Evolutionary conservation across 352 stramenopile species (phyloP), one percentile per base, ranked within the genome.

Genomic region (Phytophthora lateralis): DNA sequence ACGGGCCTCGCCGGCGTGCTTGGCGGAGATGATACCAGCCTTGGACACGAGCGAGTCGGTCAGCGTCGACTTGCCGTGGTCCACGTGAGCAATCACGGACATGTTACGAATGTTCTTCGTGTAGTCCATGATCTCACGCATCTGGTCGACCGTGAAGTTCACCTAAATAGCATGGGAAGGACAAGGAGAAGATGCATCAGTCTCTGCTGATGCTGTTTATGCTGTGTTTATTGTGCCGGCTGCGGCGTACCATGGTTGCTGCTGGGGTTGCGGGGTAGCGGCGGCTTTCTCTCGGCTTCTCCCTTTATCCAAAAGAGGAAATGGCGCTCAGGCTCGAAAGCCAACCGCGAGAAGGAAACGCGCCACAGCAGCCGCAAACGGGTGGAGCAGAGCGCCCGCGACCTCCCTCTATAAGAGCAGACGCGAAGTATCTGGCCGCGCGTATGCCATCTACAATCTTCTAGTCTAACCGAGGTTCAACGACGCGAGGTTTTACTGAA

Each of bases 101-200:
- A 99, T 99, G 76, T 98, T 99, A 91, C 98, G 95, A 88, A 99
- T 99, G 89, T 99, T 99, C 90, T 99, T 96, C 76, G 98, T 99
- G 82, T 99, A 95, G 93, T 99, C 97, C 85, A 94, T 94, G 81
- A 96, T 94, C 72, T 97, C 92, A 83, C 97, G 94, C 92, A 99
- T 98, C 89, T 99, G 98, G 46, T 99, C 97, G 71, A 98, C 88
- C 72, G 98, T 99, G 83, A 99, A 99, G 93, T 99, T 99, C 68
- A 99, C 97, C 97, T 93, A 69, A 32, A 52, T 2, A 8, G 21
- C 26, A 26, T 11, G 18, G 9, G 10, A n/a, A 42, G 54, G 15
- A 53, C 18, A 10, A 39, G 24, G 4, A 6, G 3, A 30, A 41
- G 20, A 37, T 41, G 12, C 11, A 53, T 57, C 49, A 61, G 38